Percentiles rank a stretch among this genome's conserved stretches.
phyloP scores from a whole-genome alignment of 2,329 filamentous ascomycete genomes.

The Xylaria sp. region DNA sequence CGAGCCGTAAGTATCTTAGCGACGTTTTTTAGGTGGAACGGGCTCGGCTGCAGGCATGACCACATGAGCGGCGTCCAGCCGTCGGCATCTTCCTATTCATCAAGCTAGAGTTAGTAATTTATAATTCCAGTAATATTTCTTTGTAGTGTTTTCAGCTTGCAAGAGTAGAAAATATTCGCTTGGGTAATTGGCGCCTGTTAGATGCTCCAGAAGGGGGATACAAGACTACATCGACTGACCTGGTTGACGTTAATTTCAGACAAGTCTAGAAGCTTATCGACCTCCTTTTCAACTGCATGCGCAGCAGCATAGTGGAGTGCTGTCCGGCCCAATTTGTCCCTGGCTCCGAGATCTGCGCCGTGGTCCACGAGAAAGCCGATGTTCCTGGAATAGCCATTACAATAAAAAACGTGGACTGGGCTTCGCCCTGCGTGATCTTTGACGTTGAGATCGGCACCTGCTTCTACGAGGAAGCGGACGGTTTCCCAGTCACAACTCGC shows the following conservation, averaged over 20 bases:
- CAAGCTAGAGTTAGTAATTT: too few relatives aligned
- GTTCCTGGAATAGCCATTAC: background rate
- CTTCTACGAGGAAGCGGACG: background rate
- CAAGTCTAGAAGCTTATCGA: background rate
- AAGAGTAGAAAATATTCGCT: too few relatives aligned
- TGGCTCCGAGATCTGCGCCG: background rate
- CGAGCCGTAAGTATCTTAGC: background rate
- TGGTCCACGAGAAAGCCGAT: background rate
- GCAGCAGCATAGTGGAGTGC: background rate
- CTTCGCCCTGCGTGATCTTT: background rate
- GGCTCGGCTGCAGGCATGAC: background rate
- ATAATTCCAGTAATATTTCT: too few relatives aligned
- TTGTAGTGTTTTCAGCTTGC: too few relatives aligned
- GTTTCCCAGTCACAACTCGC: background rate
- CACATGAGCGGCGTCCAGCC: conserved; percentile 10
- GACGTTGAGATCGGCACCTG: background rate
- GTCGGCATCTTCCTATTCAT: background rate
- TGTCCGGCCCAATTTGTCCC: background rate
- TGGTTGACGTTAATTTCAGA: background rate
- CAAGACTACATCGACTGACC: too few relatives aligned
- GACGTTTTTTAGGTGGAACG: background rate
- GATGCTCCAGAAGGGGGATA: too few relatives aligned
- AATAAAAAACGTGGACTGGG: background rate
- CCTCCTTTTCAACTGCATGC: background rate
- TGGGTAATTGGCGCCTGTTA: too few relatives aligned